These are phyloP conservation scores for Henckelia pumila DNA, from an alignment of 257 asterid genomes.

Conservation along the genomic window DNA sequence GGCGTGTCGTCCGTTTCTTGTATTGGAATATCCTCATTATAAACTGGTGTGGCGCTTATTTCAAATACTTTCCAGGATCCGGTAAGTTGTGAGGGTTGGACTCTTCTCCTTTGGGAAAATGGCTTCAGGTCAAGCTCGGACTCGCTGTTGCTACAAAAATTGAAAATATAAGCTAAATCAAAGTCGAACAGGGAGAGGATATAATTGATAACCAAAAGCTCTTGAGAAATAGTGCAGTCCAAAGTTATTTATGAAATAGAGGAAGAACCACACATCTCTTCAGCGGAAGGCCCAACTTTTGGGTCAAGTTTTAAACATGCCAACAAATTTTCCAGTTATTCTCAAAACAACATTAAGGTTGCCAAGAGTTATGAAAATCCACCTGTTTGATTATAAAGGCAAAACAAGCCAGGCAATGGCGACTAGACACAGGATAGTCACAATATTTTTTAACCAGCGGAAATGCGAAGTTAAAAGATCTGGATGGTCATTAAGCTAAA, in stretches of 20 bases:
- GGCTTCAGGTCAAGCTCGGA: constrained; percentile 68
- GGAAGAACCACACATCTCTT: not conserved
- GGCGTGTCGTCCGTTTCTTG: constrained; percentile 45
- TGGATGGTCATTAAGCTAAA: not conserved
- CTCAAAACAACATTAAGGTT: too few species aligned
- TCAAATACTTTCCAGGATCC: constrained; percentile 99
- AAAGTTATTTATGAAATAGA: not conserved
- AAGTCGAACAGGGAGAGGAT: not conserved
- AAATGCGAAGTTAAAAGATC: not conserved
- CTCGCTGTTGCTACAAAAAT: constrained; percentile 47
- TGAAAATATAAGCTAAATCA: not conserved
- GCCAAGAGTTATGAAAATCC: not conserved
- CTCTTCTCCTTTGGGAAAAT: constrained; percentile 85
- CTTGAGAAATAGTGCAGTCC: not conserved
- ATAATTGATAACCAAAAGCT: not conserved
- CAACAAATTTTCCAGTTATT: not conserved
- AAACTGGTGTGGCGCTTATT: constrained; percentile 85
- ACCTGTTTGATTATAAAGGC: not conserved
- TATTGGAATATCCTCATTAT: constrained; percentile 42
- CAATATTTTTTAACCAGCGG: not conserved
- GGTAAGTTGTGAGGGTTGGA: constrained; percentile 77
- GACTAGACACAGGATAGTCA: not conserved
- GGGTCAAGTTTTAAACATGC: not conserved
- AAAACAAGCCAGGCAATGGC: not conserved
- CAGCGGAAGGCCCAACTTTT: not conserved